These are phyloP conservation scores for Pichia phayaonensis DNA, from an alignment of 805 yeast species.

Conservation along the genomic window DNA sequence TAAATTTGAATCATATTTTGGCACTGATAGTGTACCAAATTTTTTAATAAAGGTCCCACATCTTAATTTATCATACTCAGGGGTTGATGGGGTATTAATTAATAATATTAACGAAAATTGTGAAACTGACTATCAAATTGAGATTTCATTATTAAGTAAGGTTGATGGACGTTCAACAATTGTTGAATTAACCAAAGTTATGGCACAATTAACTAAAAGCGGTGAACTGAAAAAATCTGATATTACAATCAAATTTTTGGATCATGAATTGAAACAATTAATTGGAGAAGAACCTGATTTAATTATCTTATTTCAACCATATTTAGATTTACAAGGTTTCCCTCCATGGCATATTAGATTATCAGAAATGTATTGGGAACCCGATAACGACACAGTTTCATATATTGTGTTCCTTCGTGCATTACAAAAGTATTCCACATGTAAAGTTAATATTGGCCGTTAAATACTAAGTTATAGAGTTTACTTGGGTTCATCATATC, in stretches of 20 bases:
- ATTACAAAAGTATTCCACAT: conserved; percentile 62
- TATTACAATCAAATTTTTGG: conserved; percentile 67
- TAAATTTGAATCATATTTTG: conserved; percentile 66
- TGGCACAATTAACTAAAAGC: conserved; percentile 64
- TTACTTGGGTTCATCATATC: too few relatives aligned
- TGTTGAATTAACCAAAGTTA: conserved; percentile 78
- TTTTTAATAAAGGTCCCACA: conserved; percentile 64
- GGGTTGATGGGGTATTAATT: conserved; percentile 30
- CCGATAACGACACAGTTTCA: conserved; percentile 70
- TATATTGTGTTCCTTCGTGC: conserved; percentile 82
- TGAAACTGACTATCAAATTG: conserved; percentile 39
- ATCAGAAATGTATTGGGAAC: conserved; percentile 86
- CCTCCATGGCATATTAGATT: conserved; percentile 98
- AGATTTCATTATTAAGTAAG: conserved; percentile 57
- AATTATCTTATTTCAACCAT: conserved; percentile 77
- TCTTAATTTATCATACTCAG: conserved; percentile 41
- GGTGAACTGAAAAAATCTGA: conserved; percentile 57
- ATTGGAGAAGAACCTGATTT: conserved; percentile 94
- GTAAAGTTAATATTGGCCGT: conserved; percentile 79
- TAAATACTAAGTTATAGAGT: background rate
- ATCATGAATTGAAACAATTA: conserved; percentile 61
- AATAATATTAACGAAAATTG: conserved; percentile 18
- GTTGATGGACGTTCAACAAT: conserved; percentile 87
- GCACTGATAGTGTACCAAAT: conserved; percentile 57
- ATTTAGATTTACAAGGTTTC: conserved; percentile 81